Percentiles rank a stretch among this genome's conserved stretches.
Conservation (phyloP, 163 green algal genomes). For the Coccomyxa subellipsoidea region DNA sequence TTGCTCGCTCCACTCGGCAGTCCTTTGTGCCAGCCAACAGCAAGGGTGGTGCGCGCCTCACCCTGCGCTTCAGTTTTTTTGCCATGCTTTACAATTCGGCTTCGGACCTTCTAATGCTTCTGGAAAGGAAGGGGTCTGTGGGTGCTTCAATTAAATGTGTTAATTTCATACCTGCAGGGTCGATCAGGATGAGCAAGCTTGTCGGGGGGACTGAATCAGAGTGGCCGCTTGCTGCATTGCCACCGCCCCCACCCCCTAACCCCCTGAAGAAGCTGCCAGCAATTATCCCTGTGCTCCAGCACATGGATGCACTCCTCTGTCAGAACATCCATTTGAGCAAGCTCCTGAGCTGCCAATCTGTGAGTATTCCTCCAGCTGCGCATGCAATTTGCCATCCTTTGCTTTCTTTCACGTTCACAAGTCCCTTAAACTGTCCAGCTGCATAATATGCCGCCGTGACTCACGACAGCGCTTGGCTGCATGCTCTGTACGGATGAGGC, state of each 20-base stretch:
- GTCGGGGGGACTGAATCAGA: background rate
- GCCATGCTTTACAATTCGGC: too few relatives aligned
- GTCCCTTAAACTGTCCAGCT: too few relatives aligned
- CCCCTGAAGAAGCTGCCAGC: background rate
- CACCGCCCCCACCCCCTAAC: background rate
- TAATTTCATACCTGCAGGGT: background rate
- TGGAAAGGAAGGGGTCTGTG: too few relatives aligned
- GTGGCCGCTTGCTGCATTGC: background rate
- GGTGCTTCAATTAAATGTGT: background rate
- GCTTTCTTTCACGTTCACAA: too few relatives aligned
- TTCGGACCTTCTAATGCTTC: too few relatives aligned
- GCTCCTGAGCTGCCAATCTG: background rate
- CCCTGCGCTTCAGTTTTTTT: too few relatives aligned
- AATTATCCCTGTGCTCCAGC: background rate
- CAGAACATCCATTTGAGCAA: background rate
- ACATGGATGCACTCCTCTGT: background rate
- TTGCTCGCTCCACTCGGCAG: background rate
- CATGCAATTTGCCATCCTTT: too few relatives aligned
- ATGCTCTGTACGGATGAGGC: too few relatives aligned
- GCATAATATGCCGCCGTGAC: too few relatives aligned
- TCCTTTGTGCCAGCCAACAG: background rate
- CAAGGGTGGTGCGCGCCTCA: background rate
- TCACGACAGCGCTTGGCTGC: too few relatives aligned
- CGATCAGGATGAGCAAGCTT: background rate
- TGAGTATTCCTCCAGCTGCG: background rate